phyloP scores from a whole-genome alignment of 352 stramenopile genomes.

The Pythium periplocum region DNA sequence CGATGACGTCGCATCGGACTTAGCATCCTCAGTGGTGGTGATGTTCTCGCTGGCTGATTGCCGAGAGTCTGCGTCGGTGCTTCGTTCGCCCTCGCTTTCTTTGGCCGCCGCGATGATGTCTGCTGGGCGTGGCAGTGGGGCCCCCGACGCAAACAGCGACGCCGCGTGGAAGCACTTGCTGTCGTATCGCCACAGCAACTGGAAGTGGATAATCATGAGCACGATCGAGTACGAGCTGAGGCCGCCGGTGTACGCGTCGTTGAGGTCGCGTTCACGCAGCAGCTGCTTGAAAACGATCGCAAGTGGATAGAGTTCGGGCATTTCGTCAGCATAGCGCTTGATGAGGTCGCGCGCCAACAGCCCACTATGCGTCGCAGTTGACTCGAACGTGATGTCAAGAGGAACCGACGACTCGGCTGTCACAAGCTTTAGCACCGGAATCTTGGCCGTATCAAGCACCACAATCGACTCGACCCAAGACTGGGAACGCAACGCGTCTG shows the following conservation, averaged over 20 bases:
- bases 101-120: constrained; percentile 15
- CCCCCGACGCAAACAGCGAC: constrained; percentile 14
- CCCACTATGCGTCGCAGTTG: constrained; percentile 72
- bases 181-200: constrained; percentile 54
- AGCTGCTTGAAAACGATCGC: constrained; percentile 90
- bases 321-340: constrained; percentile 72
- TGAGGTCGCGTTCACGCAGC: constrained; percentile 83
- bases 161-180: constrained; percentile 18
- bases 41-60: too few species aligned
- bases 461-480: constrained; percentile 80
- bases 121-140: constrained; percentile 14
- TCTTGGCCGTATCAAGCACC: constrained; percentile 77
- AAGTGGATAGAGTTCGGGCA: constrained; percentile 86
- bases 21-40: too few species aligned
- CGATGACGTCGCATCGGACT: constrained; percentile 31
- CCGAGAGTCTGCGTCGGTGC: too few species aligned
- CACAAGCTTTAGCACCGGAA: constrained; percentile 80
- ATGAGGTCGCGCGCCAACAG: constrained; percentile 81
- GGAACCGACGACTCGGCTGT: constrained; percentile 70
- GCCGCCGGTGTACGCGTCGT: constrained; percentile 89
- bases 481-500: constrained; percentile 48
- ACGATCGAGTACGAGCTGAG: constrained; percentile 91
- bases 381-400: constrained; percentile 86
- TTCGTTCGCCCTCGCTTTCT: too few species aligned
- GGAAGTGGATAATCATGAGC: constrained; percentile 90